These are phyloP conservation scores for Citrullus colocynthis DNA, from an alignment of 306 rosid genomes.

Conservation along the genomic window DNA sequence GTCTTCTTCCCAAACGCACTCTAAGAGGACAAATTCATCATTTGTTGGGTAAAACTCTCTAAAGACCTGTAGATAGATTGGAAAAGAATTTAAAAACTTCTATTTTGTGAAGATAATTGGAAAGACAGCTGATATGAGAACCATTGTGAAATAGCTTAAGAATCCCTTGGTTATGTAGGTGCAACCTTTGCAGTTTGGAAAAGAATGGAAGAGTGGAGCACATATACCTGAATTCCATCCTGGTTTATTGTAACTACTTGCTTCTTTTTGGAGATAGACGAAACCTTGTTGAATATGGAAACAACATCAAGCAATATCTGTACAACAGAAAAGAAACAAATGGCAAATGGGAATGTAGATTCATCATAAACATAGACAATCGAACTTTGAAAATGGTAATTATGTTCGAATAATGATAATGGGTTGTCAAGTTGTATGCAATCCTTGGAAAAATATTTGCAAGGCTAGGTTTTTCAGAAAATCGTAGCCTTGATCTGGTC, in stretches of 20 bases:
- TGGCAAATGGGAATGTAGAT: not conserved
- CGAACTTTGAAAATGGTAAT: not conserved
- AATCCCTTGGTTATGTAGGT: not conserved
- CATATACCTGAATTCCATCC: conserved; percentile 52
- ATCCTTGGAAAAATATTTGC: not conserved
- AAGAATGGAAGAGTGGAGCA: not conserved
- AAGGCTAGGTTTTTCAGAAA: not conserved
- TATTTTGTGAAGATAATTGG: not conserved
- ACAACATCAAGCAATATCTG: conserved; percentile 75
- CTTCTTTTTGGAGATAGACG: conserved; percentile 50
- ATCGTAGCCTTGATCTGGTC: not conserved
- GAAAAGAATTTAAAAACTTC: not conserved
- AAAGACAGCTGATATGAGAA: not conserved
- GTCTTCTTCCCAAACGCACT: conserved; percentile 58
- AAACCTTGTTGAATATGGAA: conserved; percentile 60
- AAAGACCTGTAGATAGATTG: not conserved
- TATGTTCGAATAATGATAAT: not conserved
- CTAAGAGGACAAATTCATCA: conserved; percentile 41
- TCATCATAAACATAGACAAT: not conserved
- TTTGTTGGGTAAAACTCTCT: conserved; percentile 62
- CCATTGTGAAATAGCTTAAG: not conserved
- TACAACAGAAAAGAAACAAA: conserved; percentile 6
- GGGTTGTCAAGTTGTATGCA: not conserved
- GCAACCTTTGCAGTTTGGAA: not conserved
- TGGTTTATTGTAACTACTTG: conserved; percentile 56